These are phyloP conservation scores for Diplosphaera chodatii DNA, from an alignment of 139 green algal genomes.

Conservation along the genomic window DNA sequence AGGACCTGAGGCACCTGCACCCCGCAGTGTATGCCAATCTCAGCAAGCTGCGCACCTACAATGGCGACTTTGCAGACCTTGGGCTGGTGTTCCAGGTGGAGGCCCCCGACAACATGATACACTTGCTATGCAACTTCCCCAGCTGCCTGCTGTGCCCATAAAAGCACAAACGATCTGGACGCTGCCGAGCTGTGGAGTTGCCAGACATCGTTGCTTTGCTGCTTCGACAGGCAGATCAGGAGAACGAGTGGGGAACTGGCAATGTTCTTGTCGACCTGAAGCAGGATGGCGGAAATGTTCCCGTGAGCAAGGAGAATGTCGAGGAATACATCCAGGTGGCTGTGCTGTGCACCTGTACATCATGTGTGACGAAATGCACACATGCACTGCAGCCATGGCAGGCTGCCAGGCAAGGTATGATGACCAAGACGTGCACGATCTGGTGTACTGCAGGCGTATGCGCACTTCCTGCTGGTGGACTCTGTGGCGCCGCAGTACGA, in stretches of 20 bases:
- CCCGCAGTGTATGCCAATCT: conserved; percentile 30
- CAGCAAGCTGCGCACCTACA: conserved; percentile 25
- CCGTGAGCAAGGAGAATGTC: conserved; percentile 58
- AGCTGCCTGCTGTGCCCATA: too few species aligned
- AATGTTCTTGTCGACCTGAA: conserved; percentile 45
- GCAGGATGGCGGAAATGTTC: conserved; percentile 26
- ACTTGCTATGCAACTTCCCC: too few species aligned
- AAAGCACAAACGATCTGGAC: too few species aligned
- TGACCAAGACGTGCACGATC: too few species aligned
- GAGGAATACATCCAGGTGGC: conserved; percentile 45
- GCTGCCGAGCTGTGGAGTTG: too few species aligned
- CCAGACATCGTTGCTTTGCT: too few species aligned
- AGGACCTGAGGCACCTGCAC: conserved; percentile 32
- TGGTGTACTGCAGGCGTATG: neutral
- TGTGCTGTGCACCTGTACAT: too few species aligned
- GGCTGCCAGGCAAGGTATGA: too few species aligned
- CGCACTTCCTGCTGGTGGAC: neutral
- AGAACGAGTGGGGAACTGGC: conserved; percentile 33
- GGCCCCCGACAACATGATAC: neutral
- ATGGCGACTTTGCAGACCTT: conserved; percentile 23
- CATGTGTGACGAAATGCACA: too few species aligned
- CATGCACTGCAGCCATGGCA: too few species aligned
- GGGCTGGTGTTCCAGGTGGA: conserved; percentile 50
- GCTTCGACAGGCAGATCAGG: conserved; percentile 23
- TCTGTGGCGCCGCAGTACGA: neutral